Base-by-base conservation (phyloP, 306 rosid species). In the Rosa persica region DNA sequence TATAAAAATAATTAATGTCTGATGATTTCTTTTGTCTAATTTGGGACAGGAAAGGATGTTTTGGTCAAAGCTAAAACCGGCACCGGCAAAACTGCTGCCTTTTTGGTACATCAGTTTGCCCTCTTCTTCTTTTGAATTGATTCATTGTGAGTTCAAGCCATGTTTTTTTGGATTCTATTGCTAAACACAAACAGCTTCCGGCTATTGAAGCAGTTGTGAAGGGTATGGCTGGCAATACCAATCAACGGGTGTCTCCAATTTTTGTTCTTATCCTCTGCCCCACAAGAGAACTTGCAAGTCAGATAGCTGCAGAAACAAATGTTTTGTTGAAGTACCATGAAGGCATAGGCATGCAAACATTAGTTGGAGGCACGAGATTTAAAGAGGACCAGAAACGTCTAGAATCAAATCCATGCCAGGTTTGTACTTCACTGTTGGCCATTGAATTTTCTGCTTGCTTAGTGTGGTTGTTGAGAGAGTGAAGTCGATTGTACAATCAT, bases 161-260 rank as follows among this genome's bases (percentile, higher is more conserved):
- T 69, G 16, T 60, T 75, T 76, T 74, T 72, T 55, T 76, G 75
- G 70, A 70, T 67, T 49, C 68, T 72, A 47, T 82, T 79, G 83
- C 67, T 86, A 82, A 92, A 84, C 82, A 85, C 88, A 86, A 95
- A 88, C 97, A 95, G 98, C 93, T 95, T 92, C 98, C 97, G 84
- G 97, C 98, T 77, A 91, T 95, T 95, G 98, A 95, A 95, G 85
- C 98, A 95, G 98, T 91, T 87, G 58, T 92, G 86, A 92, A 92
- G 85, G 97, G 89, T 76, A 78, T 76, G 82, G 70, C 78, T 77
- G 57, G 82, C 85, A 87, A 74, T 70, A 76, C 84, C 48, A 47
- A 71, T 89, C 89, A 79, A 27, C 93, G 80, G 81, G 95, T 86
- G 76, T 87, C 88, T 67, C 97, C 98, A 16, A 84, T 92, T 72